Base-by-base conservation (phyloP, 768 basidiomycete species). In the Boletus sensibilis region DNA sequence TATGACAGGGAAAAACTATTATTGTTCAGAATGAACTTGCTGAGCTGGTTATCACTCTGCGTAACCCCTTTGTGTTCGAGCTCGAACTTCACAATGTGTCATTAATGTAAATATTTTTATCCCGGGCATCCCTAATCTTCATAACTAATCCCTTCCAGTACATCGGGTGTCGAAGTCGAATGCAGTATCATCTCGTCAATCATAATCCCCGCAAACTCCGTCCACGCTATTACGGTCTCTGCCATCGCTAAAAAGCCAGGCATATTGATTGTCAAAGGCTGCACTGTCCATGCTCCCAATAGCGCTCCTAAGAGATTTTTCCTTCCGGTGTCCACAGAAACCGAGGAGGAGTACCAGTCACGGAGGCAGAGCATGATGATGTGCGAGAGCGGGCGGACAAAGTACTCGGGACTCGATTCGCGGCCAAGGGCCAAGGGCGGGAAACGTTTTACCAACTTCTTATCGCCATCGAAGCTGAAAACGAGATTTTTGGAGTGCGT, bases 11-110 rank as follows among this genome's bases (percentile, higher is more conserved):
- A 8, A 81, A 84, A 76, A 75, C 81, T 0, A 65, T 89, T 13
- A 80, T 94, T 14, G 90, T 94, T 1, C 90, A 91, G 68, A 87
- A 87, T 61, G 97, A 98, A 69, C 72, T 74, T 4, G 74, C 94
- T 31, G 94, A 98, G 63, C 82, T 98, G 62, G 79, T 86, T 9
- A 76, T 98, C 43, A 87, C 88, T 21, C 73, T 99, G n/a, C 84
- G 85, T 54, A 99, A 99, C 70, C 92, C 94, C 2, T 96, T 88
- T 70, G 82, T 92, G 4, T 96, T 98, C 70, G 92, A 95, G 58
- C 78, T 99, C 13, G 94, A 98, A 59, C 72, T 98, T 18, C 86
- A 92, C 55, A 86, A 84, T 62, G 69, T 98, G 37, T 82, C 84
- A 5, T 74, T 98, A 16, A 92, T 94, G 95, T 94, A 58, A 59